These are phyloP conservation scores for Cocos nucifera DNA, from an alignment of 176 grass and related monocot species.

Conservation along the genomic window DNA sequence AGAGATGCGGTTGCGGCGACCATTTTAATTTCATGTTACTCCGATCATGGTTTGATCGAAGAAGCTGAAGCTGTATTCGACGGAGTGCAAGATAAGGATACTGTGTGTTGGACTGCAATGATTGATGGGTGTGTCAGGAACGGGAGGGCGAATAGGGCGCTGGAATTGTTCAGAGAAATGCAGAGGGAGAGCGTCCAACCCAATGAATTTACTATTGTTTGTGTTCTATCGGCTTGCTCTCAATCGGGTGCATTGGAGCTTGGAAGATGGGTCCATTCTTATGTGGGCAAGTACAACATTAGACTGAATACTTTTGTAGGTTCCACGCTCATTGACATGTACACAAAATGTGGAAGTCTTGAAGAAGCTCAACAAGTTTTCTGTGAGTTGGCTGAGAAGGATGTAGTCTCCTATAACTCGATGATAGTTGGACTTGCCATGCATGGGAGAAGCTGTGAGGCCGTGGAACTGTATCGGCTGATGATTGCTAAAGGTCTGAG, in stretches of 20 bases:
- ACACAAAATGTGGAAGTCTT: conserved; percentile 11
- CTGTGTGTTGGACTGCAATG: conserved; percentile 21
- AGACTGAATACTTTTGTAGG: conserved; percentile 10
- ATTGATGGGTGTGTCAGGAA: conserved; percentile 19
- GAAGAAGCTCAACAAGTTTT: conserved; percentile 18
- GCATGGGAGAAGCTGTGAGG: conserved; percentile 13
- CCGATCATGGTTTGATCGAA: conserved; percentile 19
- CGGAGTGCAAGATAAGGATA: conserved; percentile 1
- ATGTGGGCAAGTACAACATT: background rate
- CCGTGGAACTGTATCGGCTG: conserved; percentile 1
- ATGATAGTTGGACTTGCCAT: conserved; percentile 21
- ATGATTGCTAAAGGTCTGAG: background rate
- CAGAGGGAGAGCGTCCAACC: conserved; percentile 7
- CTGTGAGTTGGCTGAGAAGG: conserved; percentile 1
- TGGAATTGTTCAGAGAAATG: conserved; percentile 22
- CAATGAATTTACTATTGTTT: conserved; percentile 21
- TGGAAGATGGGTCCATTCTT: conserved; percentile 23
- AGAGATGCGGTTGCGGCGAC: conserved; percentile 25
- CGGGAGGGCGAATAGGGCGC: conserved; percentile 4
- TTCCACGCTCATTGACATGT: conserved; percentile 21
- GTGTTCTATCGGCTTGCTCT: conserved; percentile 16
- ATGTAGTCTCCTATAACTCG: conserved; percentile 16
- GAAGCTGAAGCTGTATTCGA: conserved; percentile 8
- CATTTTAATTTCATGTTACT: conserved; percentile 11
- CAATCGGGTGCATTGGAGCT: conserved; percentile 21